phyloP scores from a whole-genome alignment of 129 eudicot species.

The Solidago caesia region DNA sequence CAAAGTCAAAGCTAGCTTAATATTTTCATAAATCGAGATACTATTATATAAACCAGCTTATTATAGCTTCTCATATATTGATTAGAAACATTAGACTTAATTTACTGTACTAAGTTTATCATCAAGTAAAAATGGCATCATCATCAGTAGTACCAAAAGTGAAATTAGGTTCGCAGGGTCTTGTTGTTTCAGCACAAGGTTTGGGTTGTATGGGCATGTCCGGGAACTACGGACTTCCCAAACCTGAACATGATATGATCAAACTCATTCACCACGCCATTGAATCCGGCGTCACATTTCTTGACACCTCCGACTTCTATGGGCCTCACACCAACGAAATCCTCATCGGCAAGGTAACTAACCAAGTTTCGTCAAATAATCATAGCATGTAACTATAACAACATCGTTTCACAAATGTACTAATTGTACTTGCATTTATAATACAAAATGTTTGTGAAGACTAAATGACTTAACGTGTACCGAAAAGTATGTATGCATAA shows the following conservation, averaged over 20 bases:
- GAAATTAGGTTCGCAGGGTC: constrained; percentile 56
- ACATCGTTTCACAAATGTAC: no score
- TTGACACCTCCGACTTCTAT: constrained; percentile 58
- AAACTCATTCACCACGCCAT: constrained; percentile 53
- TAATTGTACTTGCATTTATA: no score
- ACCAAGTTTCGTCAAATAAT: not conserved
- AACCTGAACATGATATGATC: constrained; percentile 52
- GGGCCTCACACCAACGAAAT: constrained; percentile 55
- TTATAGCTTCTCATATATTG: no score
- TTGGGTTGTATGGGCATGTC: constrained; percentile 67
- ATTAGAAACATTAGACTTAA: not conserved
- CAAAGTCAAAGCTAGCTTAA: no score
- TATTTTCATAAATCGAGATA: no score
- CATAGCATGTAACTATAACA: no score
- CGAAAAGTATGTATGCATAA: no score
- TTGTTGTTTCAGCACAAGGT: constrained; percentile 59
- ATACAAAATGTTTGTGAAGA: no score
- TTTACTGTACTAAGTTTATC: not conserved
- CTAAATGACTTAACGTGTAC: no score
- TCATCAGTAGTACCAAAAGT: constrained; percentile 15
- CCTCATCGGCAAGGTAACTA: constrained; percentile 52
- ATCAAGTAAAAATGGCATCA: constrained; percentile 22
- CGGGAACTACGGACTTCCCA: constrained; percentile 32
- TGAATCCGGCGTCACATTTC: constrained; percentile 41
- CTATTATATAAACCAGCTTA: not conserved